Percentiles rank a stretch among this genome's conserved stretches.
These are phyloP conservation scores for Xylaria sp. DNA, from an alignment of 2,329 filamentous ascomycete species.

Conservation along the genomic window DNA sequence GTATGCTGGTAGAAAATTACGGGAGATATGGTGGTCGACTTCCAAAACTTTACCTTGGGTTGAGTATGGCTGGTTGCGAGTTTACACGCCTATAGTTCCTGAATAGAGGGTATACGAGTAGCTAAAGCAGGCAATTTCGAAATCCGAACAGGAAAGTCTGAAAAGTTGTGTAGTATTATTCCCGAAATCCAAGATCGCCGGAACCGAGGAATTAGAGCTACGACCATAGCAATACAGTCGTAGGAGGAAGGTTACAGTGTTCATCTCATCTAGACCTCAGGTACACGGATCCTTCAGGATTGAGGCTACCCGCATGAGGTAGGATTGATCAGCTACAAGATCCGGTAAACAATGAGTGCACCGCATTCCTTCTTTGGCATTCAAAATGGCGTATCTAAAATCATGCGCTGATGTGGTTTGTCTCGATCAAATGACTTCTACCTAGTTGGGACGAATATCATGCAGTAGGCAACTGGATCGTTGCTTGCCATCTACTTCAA, in stretches of 20 bases:
- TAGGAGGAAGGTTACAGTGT: background rate
- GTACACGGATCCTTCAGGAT: background rate
- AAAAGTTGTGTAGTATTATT: too few relatives aligned
- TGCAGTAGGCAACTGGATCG: background rate
- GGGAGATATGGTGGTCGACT: too few relatives aligned
- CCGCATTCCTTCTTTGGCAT: background rate
- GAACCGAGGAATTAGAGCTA: background rate
- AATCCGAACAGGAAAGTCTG: too few relatives aligned
- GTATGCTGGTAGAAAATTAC: too few relatives aligned
- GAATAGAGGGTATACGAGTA: too few relatives aligned
- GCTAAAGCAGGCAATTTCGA: too few relatives aligned
- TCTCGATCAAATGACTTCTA: background rate
- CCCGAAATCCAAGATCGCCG: too few relatives aligned
- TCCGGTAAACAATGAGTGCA: background rate
- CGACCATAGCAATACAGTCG: background rate
- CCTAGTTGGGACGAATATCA: background rate
- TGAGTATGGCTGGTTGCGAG: too few relatives aligned
- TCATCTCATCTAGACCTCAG: background rate
- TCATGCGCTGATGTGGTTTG: background rate
- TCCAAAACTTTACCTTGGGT: too few relatives aligned
- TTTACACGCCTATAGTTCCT: too few relatives aligned
- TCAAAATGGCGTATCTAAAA: background rate
- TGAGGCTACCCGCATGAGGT: background rate
- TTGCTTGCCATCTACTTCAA: background rate
- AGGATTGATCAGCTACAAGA: background rate